Base-by-base conservation (phyloP, 2,329 filamentous ascomycete genomes). In the Fonsecaea pedrosoi region DNA sequence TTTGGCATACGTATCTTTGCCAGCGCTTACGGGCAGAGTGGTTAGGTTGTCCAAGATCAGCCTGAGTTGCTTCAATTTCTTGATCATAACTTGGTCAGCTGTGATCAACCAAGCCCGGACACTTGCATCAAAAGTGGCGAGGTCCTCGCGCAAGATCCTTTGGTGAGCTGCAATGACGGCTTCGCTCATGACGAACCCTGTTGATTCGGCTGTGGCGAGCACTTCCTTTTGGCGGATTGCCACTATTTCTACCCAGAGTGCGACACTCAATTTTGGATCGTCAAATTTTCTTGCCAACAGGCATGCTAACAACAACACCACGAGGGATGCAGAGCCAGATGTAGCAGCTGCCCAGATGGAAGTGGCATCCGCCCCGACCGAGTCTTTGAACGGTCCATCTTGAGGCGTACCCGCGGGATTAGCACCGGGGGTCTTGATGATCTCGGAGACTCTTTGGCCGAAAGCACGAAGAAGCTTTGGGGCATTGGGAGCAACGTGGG, bases 101-200 rank as follows among this genome's bases (percentile, higher is more conserved):
- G 63, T 73, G 1, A 69, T 66, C 1, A 81, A 69, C 80, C 79
- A 82, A 0, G 79, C 65, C 2, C 79, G 71, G 0, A 76, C 75
- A 62, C 78, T 79, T 1, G 77, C 74, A 71, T 80, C 79, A 78
- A 78, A 81, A 2, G 70, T 62, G 1, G 74, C 73, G 3, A 81
- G 62, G 15, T 80, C 66, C 0, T 70, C 62, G 30, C 74, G 64
- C 0, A 61, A 61, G 37, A 79, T 66, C 2, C 64, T 55, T 25
- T 71, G 69, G n/a, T 40, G 58, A 62, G 57, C 40, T n/a, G 58
- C 58, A 40, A 62, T 45, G 21, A 32, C 38, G 34, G 54, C 8
- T 13, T 54, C 34, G 34, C 34, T 54, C 53, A 54, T 54, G 25
- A 25, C 34, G 25, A 54, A 54, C 8, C 53, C 53, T 3, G n/a